These are phyloP conservation scores for Podospora bellae-mahoneyi DNA, from an alignment of 495 filamentous ascomycete species.

Conservation along the genomic window DNA sequence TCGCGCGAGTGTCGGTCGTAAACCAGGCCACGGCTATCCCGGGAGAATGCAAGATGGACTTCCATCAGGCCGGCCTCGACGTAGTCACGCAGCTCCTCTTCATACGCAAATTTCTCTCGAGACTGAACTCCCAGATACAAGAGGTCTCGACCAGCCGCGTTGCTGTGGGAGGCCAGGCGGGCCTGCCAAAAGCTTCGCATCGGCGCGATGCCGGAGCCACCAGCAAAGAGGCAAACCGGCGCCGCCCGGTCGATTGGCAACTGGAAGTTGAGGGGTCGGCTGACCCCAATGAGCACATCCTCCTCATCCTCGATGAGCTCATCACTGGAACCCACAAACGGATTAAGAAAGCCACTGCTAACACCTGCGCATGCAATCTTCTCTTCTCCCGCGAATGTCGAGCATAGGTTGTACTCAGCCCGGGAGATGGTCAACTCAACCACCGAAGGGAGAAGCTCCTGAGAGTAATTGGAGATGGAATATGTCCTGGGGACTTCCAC, in stretches of 20 bases:
- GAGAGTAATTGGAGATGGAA: slow-evolving; percentile 45
- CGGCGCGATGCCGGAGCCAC: slow-evolving; percentile 50
- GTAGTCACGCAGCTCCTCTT: slow-evolving; percentile 47
- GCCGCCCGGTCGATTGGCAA: slow-evolving; percentile 45
- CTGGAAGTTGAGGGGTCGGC: slow-evolving; percentile 49
- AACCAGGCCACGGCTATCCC: slow-evolving; percentile 44
- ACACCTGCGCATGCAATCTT: slow-evolving; percentile 41
- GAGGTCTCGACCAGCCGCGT: slow-evolving; percentile 42
- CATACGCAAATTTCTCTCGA: slow-evolving; percentile 50
- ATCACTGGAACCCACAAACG: slow-evolving; percentile 33
- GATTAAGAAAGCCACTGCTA: slow-evolving; percentile 50
- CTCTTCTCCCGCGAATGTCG: slow-evolving; percentile 36
- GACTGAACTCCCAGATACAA: slow-evolving; percentile 52
- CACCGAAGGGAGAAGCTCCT: slow-evolving; percentile 47
- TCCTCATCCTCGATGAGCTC: slow-evolving; percentile 36
- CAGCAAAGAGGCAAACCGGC: slow-evolving; percentile 50
- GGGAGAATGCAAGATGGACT: slow-evolving; percentile 49
- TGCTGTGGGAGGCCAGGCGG: slow-evolving; percentile 33
- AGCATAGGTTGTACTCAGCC: slow-evolving; percentile 45
- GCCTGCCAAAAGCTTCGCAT: slow-evolving; percentile 52
- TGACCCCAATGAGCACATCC: slow-evolving; percentile 47
- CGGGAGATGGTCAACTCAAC: slow-evolving; percentile 48
- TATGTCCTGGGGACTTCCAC: slow-evolving; percentile 51
- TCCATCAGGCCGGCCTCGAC: slow-evolving; percentile 49
- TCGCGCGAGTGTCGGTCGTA: slow-evolving; percentile 41